A percentile compares a stretch with the other conserved stretches of the same genome.
These are phyloP conservation scores for Lactifluus pinguis DNA, from an alignment of 768 basidiomycete genomes.

Conservation along the genomic window DNA sequence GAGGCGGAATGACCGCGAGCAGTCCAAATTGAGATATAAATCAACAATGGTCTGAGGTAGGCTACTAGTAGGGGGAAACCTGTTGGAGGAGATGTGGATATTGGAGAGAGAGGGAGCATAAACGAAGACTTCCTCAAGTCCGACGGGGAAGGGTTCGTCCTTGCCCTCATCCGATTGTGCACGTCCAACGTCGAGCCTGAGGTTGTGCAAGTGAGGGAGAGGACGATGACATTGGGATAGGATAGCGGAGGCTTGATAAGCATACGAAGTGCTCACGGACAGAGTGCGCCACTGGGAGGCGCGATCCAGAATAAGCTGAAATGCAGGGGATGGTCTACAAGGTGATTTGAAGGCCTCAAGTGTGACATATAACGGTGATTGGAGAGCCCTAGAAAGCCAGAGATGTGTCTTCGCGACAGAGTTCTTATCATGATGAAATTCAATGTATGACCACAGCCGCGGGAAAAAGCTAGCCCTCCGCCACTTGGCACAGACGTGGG, in stretches of 20 bases:
- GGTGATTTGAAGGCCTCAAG: too few species aligned
- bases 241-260: constrained; percentile 33
- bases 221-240: constrained; percentile 30
- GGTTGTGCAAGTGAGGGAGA: constrained; percentile 31
- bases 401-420: constrained; percentile 34
- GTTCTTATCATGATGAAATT: constrained; percentile 37
- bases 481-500: constrained; percentile 54
- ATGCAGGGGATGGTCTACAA: not conserved
- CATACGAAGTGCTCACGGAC: constrained; percentile 30
- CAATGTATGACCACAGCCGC: constrained; percentile 49
- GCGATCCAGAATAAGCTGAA: constrained; percentile 30
- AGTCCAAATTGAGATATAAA: constrained; percentile 12
- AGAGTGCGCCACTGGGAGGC: constrained; percentile 38
- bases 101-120: constrained; percentile 29
- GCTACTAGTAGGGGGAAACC: constrained; percentile 10
- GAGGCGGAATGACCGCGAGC: constrained; percentile 18
- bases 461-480: constrained; percentile 42
- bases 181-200: constrained; percentile 16
- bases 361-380: constrained; percentile 35
- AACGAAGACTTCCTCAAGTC: constrained; percentile 21
- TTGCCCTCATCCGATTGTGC: not conserved
- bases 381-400: constrained; percentile 43
- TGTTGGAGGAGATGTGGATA: constrained; percentile 9
- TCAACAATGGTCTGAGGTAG: constrained; percentile 11
- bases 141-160: not conserved